These are phyloP conservation scores for Microstroma glucosiphilum DNA, from an alignment of 1,284 basidiomycete genomes.

Conservation along the genomic window DNA sequence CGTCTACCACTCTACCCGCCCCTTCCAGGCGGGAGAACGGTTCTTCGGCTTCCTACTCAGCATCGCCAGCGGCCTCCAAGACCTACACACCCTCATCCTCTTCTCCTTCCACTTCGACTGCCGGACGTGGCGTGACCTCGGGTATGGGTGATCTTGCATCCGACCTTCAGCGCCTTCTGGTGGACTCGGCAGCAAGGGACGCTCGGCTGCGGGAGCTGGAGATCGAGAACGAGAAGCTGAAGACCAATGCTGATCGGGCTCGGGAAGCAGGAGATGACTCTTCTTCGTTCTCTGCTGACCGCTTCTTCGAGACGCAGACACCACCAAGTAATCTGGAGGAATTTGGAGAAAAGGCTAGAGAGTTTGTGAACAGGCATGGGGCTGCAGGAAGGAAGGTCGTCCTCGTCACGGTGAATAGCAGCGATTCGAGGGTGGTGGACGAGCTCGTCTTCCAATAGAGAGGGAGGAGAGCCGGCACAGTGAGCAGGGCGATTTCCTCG, in stretches of 20 bases:
- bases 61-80: constrained; percentile 1
- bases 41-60: constrained; percentile 7
- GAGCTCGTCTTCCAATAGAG: constrained; percentile 1
- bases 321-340: constrained; percentile 27
- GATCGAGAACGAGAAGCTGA: constrained; percentile 40
- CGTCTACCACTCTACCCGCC: neutral
- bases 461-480: too few relatives aligned
- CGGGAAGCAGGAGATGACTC: neutral
- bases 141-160: neutral
- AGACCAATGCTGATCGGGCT: constrained; percentile 20
- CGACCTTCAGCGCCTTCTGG: neutral
- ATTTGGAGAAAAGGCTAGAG: constrained; percentile 17
- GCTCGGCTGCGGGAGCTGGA: constrained; percentile 40
- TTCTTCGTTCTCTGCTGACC: constrained; percentile 16
- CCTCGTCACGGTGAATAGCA: constrained; percentile 74
- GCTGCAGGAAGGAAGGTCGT: constrained; percentile 69
- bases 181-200: constrained; percentile 16
- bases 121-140: neutral
- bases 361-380: constrained; percentile 67
- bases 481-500: neutral
- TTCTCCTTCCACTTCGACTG: constrained; percentile 4
- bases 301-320: constrained; percentile 38
- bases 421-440: neutral
- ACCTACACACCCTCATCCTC: neutral
- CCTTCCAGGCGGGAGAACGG: neutral